Evolutionary conservation across 768 basidiomycete genomes (phyloP).

Genomic region (Auriscalpium orientale): DNA sequence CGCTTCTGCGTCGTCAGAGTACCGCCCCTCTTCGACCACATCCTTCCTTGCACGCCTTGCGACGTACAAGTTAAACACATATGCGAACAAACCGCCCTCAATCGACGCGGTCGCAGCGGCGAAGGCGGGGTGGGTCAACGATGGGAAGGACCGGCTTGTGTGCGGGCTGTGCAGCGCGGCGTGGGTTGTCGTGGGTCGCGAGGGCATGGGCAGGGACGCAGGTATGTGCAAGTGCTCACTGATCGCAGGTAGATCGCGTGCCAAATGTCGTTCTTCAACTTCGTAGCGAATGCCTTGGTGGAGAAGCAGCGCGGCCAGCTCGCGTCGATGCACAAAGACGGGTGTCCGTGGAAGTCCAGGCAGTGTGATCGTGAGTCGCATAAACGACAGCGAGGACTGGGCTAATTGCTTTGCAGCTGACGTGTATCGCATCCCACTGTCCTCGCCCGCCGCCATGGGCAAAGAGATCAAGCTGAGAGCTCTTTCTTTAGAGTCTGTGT

Average conservation of each 20-base stretch:
- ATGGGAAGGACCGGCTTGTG: conserved; percentile 71
- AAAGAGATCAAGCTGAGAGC: conserved; percentile 55
- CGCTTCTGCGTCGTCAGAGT: conserved; percentile 43
- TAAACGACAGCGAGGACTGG: too few species aligned
- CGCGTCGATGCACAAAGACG: conserved; percentile 67
- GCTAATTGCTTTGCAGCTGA: not conserved
- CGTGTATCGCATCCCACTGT: conserved; percentile 50
- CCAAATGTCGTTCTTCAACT: conserved; percentile 1
- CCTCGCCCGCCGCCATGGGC: conserved; percentile 55
- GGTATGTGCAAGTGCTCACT: conserved; percentile 46
- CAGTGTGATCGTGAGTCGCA: conserved; percentile 66
- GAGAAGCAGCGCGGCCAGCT: conserved; percentile 66
- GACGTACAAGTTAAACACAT: conserved; percentile 75
- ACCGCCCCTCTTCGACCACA: conserved; percentile 68
- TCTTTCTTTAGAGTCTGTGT: conserved; percentile 38
- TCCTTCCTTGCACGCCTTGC: conserved; percentile 68
- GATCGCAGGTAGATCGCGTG: conserved; percentile 2
- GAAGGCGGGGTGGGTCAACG: conserved; percentile 78
- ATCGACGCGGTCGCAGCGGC: conserved; percentile 77
- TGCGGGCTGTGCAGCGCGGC: conserved; percentile 66
- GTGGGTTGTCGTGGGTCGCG: conserved; percentile 65
- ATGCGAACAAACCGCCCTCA: conserved; percentile 64
- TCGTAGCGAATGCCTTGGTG: conserved; percentile 54
- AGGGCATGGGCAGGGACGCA: conserved; percentile 69
- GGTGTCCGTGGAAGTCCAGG: conserved; percentile 76